phyloP scores from a whole-genome alignment of 176 grass and related monocot species.

The Rhynchospora breviuscula region DNA sequence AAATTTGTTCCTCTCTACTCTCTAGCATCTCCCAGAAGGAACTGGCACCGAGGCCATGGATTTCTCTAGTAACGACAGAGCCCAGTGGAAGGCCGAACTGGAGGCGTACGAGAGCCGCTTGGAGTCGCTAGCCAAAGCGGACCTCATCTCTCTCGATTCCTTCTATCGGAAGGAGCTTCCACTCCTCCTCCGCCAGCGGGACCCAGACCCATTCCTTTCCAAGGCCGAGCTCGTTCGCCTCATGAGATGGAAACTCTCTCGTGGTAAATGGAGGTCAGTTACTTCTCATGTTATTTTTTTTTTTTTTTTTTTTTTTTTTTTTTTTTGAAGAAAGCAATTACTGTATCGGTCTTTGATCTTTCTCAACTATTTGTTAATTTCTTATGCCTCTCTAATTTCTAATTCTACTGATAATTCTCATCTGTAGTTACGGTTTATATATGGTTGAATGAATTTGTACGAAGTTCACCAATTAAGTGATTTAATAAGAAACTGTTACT shows the following conservation, averaged over 20 bases:
- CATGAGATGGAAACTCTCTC: constrained; percentile 92
- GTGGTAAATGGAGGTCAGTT: constrained; percentile 77
- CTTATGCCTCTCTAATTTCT: too few species aligned
- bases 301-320: not conserved
- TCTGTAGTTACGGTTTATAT: not conserved
- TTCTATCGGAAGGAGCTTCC: constrained; percentile 80
- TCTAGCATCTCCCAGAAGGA: not conserved
- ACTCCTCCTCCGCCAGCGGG: constrained; percentile 42
- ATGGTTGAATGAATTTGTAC: not conserved
- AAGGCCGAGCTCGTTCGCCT: constrained; percentile 66
- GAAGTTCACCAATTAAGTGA: too few species aligned
- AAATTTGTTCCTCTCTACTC: not conserved
- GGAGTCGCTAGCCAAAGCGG: constrained; percentile 49
- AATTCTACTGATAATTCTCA: too few species aligned
- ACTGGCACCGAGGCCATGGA: constrained; percentile 32
- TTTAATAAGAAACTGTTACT: not conserved
- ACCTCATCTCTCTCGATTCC: constrained; percentile 50
- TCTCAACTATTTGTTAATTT: not conserved
- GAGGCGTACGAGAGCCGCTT: constrained; percentile 46
- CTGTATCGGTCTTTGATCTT: not conserved
- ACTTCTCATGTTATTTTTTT: not conserved
- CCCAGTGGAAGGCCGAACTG: constrained; percentile 52
- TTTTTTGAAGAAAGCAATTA: not conserved
- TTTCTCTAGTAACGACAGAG: constrained; percentile 48
- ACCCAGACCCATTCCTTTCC: constrained; percentile 54